Evolutionary conservation across 2,329 filamentous ascomycete species (phyloP).

Genomic region (Talaromyces sp.): DNA sequence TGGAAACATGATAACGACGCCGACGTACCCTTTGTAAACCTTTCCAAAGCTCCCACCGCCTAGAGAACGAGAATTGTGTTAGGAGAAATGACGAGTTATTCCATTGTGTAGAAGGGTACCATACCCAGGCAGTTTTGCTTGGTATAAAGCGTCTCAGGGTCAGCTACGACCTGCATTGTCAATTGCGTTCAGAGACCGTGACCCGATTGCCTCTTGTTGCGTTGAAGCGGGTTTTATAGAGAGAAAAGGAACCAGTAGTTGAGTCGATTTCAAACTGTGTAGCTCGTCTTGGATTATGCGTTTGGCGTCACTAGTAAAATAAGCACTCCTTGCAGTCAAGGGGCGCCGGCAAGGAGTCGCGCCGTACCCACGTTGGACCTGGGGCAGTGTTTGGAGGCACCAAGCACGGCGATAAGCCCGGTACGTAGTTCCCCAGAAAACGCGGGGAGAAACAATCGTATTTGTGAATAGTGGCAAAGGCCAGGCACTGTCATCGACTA

Average conservation of each 20-base stretch:
- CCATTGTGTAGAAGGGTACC: constrained; percentile 18
- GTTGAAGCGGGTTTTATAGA: neutral
- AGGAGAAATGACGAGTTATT: neutral
- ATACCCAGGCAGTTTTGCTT: constrained; percentile 85
- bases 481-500: neutral
- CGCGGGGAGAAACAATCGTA: neutral
- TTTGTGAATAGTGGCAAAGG: neutral
- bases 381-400: neutral
- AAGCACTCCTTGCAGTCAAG: constrained; percentile 10
- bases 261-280: neutral
- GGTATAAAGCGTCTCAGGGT: constrained; percentile 87
- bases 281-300: neutral
- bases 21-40: constrained; percentile 85
- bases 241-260: neutral
- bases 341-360: constrained; percentile 10
- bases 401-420: neutral
- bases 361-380: neutral
- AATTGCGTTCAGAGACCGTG: neutral
- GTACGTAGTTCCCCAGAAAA: neutral
- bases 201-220: neutral
- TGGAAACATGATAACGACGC: constrained; percentile 1
- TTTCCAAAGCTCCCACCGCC: constrained; percentile 97
- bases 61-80: constrained; percentile 27
- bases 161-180: constrained; percentile 52
- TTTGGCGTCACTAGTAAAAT: neutral